These are phyloP conservation scores for Cyanophora paradoxa DNA, from an alignment of 78 protist species.

Conservation along the genomic window DNA sequence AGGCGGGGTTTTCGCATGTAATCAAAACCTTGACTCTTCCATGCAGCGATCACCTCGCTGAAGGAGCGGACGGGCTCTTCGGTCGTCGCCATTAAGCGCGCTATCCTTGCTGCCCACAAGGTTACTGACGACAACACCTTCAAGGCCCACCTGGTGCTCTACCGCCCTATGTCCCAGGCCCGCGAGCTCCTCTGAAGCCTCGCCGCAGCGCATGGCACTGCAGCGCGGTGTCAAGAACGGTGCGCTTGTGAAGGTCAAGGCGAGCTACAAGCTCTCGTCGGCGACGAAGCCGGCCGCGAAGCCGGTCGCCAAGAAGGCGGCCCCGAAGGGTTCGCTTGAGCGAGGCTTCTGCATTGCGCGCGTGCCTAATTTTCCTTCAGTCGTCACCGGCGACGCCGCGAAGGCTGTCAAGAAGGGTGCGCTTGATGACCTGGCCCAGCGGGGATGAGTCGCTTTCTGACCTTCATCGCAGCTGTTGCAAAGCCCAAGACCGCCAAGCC, in stretches of 20 bases:
- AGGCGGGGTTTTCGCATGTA: no score
- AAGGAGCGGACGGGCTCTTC: conserved; percentile 5
- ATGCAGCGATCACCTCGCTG: neutral
- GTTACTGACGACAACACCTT: neutral
- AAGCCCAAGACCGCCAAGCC: no score
- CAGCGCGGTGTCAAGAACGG: neutral
- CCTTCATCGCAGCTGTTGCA: no score
- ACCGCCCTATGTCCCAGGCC: no score
- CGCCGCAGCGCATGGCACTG: no score
- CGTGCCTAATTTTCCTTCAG: neutral
- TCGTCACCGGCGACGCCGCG: neutral
- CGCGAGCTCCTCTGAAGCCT: no score
- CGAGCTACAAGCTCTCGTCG: neutral
- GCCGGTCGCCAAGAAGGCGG: neutral
- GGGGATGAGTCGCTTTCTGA: no score
- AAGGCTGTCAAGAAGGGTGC: no score
- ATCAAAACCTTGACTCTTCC: no score
- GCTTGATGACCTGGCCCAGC: no score
- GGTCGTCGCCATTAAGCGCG: neutral
- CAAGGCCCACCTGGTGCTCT: no score
- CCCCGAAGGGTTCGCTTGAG: neutral
- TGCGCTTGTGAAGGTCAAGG: neutral
- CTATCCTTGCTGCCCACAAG: neutral
- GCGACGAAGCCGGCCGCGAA: neutral
- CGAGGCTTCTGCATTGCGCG: neutral